Percentiles rank a stretch among this genome's conserved stretches.
These are phyloP conservation scores for Aspergillus japonicus DNA, from an alignment of 2,329 filamentous ascomycete genomes.

Conservation along the genomic window DNA sequence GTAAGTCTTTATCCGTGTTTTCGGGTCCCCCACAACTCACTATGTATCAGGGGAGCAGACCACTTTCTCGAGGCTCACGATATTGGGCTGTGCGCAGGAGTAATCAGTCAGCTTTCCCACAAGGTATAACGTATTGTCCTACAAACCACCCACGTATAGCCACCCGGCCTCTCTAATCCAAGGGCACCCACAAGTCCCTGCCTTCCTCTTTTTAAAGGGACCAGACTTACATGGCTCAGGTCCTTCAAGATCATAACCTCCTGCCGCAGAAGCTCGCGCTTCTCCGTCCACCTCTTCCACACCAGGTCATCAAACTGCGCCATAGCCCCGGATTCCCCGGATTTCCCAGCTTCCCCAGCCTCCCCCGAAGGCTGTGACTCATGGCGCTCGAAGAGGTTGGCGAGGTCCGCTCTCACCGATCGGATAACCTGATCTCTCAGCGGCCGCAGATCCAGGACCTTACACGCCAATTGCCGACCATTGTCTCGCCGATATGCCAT, in stretches of 20 bases:
- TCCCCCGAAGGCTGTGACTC: too few species aligned
- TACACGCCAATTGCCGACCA: conserved; percentile 46
- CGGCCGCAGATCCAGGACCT: conserved; percentile 41
- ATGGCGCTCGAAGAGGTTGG: background rate
- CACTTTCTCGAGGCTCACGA: conserved; percentile 57
- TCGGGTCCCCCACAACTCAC: conserved; percentile 32
- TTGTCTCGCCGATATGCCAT: conserved; percentile 40
- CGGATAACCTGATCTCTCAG: conserved; percentile 17
- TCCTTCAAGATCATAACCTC: conserved; percentile 50
- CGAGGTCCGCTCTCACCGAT: background rate
- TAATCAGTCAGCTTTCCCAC: too few species aligned
- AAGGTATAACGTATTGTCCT: background rate
- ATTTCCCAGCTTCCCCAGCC: background rate
- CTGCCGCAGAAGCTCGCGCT: conserved; percentile 35
- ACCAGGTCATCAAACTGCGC: background rate
- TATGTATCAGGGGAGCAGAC: conserved; percentile 54
- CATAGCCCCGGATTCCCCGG: background rate
- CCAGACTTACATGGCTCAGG: conserved; percentile 50
- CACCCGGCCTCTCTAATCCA: too few species aligned
- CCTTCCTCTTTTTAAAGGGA: background rate
- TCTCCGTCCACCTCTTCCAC: conserved; percentile 15
- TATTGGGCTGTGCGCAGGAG: conserved; percentile 52
- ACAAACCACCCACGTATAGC: background rate
- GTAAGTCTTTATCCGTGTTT: conserved; percentile 12
- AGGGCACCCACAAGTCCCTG: background rate